Evolutionary conservation across 2,329 filamentous ascomycete genomes (phyloP).

Genomic region (Raffaelea arxii): DNA sequence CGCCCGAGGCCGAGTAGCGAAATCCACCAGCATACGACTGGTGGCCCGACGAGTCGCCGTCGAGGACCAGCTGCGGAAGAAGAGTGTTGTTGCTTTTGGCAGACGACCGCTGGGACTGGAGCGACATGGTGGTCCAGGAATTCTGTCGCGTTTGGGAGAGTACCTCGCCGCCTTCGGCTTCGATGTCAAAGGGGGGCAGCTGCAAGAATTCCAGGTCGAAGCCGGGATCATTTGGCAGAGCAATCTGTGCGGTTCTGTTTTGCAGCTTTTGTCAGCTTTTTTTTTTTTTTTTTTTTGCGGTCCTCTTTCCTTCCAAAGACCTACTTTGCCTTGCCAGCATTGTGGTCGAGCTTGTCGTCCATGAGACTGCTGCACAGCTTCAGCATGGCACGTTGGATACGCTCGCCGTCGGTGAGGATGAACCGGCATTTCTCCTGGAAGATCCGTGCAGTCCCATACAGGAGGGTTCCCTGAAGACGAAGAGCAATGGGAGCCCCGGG

Average conservation of each 20-base stretch:
- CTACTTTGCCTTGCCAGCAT: slow-evolving; percentile 64
- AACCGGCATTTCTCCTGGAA: slow-evolving; percentile 83
- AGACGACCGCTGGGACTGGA: slow-evolving; percentile 8
- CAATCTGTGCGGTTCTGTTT: slow-evolving; percentile 61
- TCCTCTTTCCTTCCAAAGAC: slow-evolving; percentile 13
- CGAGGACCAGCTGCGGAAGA: slow-evolving; percentile 31
- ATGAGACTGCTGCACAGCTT: slow-evolving; percentile 62
- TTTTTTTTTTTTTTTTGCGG: too few relatives aligned
- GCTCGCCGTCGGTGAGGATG: slow-evolving; percentile 70
- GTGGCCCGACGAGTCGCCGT: slow-evolving; percentile 19
- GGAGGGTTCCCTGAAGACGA: slow-evolving; percentile 77
- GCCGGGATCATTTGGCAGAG: slow-evolving; percentile 71
- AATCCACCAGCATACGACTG: slow-evolving; percentile 9
- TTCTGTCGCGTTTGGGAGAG: slow-evolving; percentile 10
- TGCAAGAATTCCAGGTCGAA: slow-evolving; percentile 51
- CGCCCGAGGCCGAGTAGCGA: slow-evolving; percentile 7
- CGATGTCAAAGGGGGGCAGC: slow-evolving; percentile 47
- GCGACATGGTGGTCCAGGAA: slow-evolving; percentile 13
- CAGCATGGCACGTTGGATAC: slow-evolving; percentile 45
- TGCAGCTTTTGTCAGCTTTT: slow-evolving; percentile 6
- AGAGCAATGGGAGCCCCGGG: slow-evolving; percentile 78
- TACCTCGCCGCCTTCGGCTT: slow-evolving; percentile 21
- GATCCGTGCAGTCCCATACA: slow-evolving; percentile 78
- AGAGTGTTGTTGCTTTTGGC: slow-evolving; percentile 26
- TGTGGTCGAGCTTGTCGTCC: slow-evolving; percentile 54